Base-by-base conservation (phyloP, 306 rosid species). In the Begonia peltatifolia region DNA sequence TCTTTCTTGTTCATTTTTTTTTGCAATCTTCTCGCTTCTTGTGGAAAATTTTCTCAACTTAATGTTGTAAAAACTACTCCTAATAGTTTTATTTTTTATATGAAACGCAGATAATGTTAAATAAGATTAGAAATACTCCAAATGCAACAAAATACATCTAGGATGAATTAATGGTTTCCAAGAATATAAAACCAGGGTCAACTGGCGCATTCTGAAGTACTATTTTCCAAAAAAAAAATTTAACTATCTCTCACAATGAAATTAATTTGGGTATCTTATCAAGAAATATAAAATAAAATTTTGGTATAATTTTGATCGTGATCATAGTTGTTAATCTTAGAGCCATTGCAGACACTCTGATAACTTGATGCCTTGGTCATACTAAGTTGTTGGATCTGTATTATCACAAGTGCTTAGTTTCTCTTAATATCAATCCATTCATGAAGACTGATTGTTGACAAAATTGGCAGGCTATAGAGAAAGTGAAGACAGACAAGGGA, bases 401-500 rank as follows among this genome's bases (percentile, higher is more conserved):
- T 30, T 30, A 20, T 6, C 38, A 5, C 6, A 30, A 30, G 8
- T 30, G 38, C 38, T 7, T 30, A 30, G 38, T 30, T 30, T 30
- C 38, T 30, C 38, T 30, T 30, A 5, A 30, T 30, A 30, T 30
- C 38, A 7, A 30, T 5, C 38, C 38, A 30, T 30, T 17, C 8
- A 6, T 30, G 38, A 30, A 30, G 38, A 30, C 6, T 30, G 1
- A 30, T 30, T 30, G 38, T 30, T 30, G 38, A 30, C 38, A 30
- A 5, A 20, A 44, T 44, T 44, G 48, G 59, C 93, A 90, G 99
- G 78, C 72, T 57, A 75, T 86, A 61, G 99, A 90, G 70, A 90
- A 86, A 61, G 95, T 90, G 61, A 86, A 86, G 86, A 76, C 93
- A 41, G 95, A 86, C 85, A 90, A 61, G 73, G 52, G 64, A 11